These are phyloP conservation scores for Neltuma alba DNA, from an alignment of 306 rosid genomes.

Conservation along the genomic window DNA sequence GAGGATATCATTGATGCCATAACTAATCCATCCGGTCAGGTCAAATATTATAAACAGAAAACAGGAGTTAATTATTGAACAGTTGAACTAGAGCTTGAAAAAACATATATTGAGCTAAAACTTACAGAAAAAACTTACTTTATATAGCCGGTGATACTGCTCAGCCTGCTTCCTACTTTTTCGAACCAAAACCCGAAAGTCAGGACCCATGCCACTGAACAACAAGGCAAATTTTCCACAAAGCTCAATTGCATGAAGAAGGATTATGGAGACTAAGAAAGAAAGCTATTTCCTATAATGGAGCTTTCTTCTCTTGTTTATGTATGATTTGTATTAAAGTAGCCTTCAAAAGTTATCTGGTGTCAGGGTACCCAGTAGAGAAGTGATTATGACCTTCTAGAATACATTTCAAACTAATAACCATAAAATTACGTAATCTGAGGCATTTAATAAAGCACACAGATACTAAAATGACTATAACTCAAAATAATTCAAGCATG, in stretches of 20 bases:
- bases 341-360: background rate
- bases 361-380: background rate
- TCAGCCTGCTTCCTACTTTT: conserved; percentile 98
- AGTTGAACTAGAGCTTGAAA: background rate
- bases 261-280: conserved; percentile 1
- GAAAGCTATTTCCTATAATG: background rate
- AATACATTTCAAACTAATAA: conserved; percentile 10
- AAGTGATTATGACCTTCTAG: background rate
- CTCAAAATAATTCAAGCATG: conserved; percentile 30
- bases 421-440: conserved; percentile 13
- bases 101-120: conserved; percentile 9
- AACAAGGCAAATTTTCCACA: conserved; percentile 30
- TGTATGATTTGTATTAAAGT: background rate
- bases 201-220: conserved; percentile 97
- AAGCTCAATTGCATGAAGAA: conserved; percentile 12
- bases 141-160: conserved; percentile 86
- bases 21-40: background rate
- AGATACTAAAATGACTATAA: conserved; percentile 20
- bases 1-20: background rate
- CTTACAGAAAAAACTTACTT: conserved; percentile 47
- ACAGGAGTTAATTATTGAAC: background rate
- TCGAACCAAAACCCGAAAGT: conserved; percentile 90
- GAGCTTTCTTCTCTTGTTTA: background rate
- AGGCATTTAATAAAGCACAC: conserved; percentile 1
- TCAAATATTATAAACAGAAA: background rate